A percentile compares a stretch with the other conserved stretches of the same genome.
Conservation (phyloP, 768 basidiomycete species). For the Podaxis sp. region DNA sequence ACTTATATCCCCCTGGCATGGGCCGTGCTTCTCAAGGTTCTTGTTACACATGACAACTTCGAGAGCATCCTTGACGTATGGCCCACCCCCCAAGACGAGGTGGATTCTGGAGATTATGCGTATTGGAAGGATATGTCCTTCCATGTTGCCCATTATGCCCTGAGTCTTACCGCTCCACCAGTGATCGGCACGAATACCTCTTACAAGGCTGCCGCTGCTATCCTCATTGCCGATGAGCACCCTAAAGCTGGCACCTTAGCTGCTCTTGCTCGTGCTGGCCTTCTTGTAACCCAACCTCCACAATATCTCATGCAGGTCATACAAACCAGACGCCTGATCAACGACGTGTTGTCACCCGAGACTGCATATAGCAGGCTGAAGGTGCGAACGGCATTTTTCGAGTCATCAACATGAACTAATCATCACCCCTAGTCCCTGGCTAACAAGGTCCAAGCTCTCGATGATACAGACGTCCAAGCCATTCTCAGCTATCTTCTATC, state of each 20-base stretch:
- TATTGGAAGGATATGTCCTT: constrained; percentile 37
- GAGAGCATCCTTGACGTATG: constrained; percentile 37
- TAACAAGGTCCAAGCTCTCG: not conserved
- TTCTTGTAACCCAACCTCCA: constrained; percentile 37
- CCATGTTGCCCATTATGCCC: constrained; percentile 28
- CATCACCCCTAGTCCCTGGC: not conserved
- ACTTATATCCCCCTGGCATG: constrained; percentile 44
- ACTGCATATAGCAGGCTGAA: constrained; percentile 29
- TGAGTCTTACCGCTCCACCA: constrained; percentile 34
- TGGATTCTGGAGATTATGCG: constrained; percentile 37
- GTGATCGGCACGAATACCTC: constrained; percentile 18
- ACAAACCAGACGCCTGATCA: constrained; percentile 3
- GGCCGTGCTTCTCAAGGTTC: constrained; percentile 33
- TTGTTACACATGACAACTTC: constrained; percentile 22
- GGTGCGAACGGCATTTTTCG: constrained; percentile 22
- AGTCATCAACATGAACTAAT: not conserved
- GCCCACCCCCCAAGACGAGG: constrained; percentile 33
- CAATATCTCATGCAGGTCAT: constrained; percentile 31
- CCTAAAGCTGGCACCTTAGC: constrained; percentile 23
- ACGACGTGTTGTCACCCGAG: constrained; percentile 23
- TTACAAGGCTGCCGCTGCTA: constrained; percentile 6
- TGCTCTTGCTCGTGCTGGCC: constrained; percentile 31
- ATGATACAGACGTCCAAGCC: constrained; percentile 4
- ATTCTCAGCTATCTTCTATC: constrained; percentile 38
- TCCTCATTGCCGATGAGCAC: constrained; percentile 27